Evolutionary conservation across 805 yeast genomes (phyloP).

Genomic region (Ogataea haglerorum): DNA sequence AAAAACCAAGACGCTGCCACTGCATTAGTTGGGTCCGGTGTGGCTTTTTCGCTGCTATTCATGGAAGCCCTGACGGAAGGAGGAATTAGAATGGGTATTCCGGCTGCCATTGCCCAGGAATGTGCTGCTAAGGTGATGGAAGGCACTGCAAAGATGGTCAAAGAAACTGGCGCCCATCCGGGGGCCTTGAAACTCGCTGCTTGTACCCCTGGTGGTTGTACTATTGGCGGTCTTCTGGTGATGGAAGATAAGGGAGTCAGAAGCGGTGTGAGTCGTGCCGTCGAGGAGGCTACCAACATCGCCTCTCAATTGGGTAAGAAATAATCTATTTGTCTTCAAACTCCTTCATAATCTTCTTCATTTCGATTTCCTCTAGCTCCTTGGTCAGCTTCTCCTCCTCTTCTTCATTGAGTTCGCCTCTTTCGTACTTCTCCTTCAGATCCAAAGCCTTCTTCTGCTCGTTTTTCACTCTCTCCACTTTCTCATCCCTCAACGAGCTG

Average conservation of each 20-base stretch:
- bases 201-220: constrained; percentile 97
- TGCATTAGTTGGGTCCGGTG: constrained; percentile 92
- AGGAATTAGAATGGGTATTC: constrained; percentile 91
- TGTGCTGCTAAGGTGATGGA: constrained; percentile 92
- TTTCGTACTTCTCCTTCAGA: constrained; percentile 26
- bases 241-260: constrained; percentile 92
- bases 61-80: constrained; percentile 92
- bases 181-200: constrained; percentile 82
- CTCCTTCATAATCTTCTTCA: constrained; percentile 31
- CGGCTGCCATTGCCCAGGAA: constrained; percentile 73
- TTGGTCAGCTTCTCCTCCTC: constrained; percentile 22
- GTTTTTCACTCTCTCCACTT: constrained; percentile 38
- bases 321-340: constrained; percentile 24
- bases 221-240: constrained; percentile 89
- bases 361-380: constrained; percentile 29
- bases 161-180: constrained; percentile 80
- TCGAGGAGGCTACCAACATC: constrained; percentile 87
- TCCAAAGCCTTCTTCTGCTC: constrained; percentile 17
- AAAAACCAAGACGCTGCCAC: constrained; percentile 96
- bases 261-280: constrained; percentile 81
- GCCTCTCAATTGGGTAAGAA: constrained; percentile 60
- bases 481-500: constrained; percentile 63
- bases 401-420: constrained; percentile 25
- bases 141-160: constrained; percentile 90
- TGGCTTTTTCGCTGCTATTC: constrained; percentile 87